These are phyloP conservation scores for Plectosphaerella plurivora DNA, from an alignment of 2,329 filamentous ascomycete species.

Conservation along the genomic window DNA sequence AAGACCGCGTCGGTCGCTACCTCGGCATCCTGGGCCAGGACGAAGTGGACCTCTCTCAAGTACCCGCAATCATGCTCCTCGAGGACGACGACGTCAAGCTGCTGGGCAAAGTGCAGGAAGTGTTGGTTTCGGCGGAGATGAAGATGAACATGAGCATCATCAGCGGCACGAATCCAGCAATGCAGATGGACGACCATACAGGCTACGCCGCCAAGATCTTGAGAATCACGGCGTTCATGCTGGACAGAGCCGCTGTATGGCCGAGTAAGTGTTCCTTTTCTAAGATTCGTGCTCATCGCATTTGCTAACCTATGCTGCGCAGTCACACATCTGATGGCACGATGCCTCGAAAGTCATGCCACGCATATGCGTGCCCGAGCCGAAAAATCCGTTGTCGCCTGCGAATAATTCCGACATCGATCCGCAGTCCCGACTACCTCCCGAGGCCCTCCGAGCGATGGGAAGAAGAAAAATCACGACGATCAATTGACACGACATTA, in stretches of 20 bases:
- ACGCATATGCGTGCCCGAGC: conserved; percentile 46
- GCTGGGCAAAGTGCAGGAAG: conserved; percentile 74
- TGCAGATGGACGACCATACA: conserved; percentile 55
- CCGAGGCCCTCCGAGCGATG: not conserved
- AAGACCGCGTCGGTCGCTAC: conserved; percentile 89
- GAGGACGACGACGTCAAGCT: conserved; percentile 90
- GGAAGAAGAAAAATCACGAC: no score
- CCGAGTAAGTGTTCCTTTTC: conserved; percentile 59
- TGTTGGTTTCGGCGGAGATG: conserved; percentile 70
- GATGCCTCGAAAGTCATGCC: conserved; percentile 51
- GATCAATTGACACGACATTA: no score
- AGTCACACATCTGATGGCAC: conserved; percentile 51
- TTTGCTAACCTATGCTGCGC: conserved; percentile 8
- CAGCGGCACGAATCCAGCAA: conserved; percentile 43
- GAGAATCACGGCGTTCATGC: conserved; percentile 77
- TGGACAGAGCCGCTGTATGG: conserved; percentile 89
- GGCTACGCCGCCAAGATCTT: conserved; percentile 84
- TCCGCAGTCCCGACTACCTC: not conserved
- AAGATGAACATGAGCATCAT: conserved; percentile 63
- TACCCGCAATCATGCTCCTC: conserved; percentile 83
- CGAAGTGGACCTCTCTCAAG: conserved; percentile 70
- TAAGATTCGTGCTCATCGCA: no score
- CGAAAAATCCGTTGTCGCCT: conserved; percentile 43
- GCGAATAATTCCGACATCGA: conserved; percentile 21
- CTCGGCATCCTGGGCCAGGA: conserved; percentile 83